Evolutionary conservation across 1,139 yeast species (phyloP).

Genomic region (Zygotorulaspora mrakii): DNA sequence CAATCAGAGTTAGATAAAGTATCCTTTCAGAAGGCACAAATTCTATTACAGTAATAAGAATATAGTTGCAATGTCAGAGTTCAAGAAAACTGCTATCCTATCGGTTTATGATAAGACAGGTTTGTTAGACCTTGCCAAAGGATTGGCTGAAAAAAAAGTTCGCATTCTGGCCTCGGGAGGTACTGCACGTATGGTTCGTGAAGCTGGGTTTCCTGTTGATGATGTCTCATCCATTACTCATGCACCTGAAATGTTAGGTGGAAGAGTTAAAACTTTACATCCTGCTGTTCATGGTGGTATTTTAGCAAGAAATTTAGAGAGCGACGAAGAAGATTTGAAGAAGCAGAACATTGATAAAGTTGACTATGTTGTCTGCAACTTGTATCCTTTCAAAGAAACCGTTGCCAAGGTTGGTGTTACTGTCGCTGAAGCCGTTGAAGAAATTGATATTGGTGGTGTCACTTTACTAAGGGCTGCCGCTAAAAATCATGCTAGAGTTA

Average conservation of each 20-base stretch:
- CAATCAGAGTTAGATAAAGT: neutral
- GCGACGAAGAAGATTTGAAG: conserved; percentile 82
- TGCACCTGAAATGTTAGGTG: conserved; percentile 98
- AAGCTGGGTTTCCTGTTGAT: conserved; percentile 96
- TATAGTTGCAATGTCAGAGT: conserved; percentile 31
- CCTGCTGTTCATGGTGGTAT: conserved; percentile 99
- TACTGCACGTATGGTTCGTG: conserved; percentile 89
- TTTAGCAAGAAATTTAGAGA: conserved; percentile 84
- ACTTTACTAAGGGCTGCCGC: conserved; percentile 97
- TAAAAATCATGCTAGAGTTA: conserved; percentile 93
- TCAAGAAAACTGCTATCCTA: conserved; percentile 82
- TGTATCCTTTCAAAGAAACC: conserved; percentile 97
- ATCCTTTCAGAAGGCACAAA: neutral
- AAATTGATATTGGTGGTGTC: conserved; percentile 97
- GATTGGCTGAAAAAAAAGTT: conserved; percentile 80
- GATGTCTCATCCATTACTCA: conserved; percentile 93
- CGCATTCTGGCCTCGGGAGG: conserved; percentile 96
- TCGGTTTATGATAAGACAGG: conserved; percentile 98
- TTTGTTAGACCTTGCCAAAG: conserved; percentile 90
- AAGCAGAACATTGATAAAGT: conserved; percentile 91
- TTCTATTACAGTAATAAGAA: neutral
- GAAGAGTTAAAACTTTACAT: conserved; percentile 95
- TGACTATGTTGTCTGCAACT: conserved; percentile 93
- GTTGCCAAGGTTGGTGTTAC: conserved; percentile 94
- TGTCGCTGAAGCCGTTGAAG: conserved; percentile 95